phyloP scores from a whole-genome alignment of 768 basidiomycete species.

The Kondoa subrosea region DNA sequence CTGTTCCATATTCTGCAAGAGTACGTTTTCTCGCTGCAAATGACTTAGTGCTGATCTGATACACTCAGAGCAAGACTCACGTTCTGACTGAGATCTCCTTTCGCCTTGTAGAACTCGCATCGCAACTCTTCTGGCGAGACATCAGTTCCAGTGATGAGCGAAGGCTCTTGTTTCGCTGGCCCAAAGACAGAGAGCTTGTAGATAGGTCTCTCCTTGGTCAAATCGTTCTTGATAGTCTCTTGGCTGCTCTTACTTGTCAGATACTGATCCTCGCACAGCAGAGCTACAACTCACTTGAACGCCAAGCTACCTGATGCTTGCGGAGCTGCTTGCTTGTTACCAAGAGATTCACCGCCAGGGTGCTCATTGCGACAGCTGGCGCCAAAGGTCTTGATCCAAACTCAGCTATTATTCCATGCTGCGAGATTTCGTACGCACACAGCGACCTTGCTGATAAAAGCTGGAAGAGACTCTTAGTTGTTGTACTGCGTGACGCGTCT shows the following conservation, averaged over 20 bases:
- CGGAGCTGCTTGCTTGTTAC: neutral
- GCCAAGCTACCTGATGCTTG: neutral
- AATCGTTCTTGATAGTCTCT: constrained; percentile 16
- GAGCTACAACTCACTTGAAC: too few species aligned
- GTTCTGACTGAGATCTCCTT: constrained; percentile 1
- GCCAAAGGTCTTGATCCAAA: too few species aligned
- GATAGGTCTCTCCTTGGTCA: constrained; percentile 12
- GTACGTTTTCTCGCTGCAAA: constrained; percentile 6
- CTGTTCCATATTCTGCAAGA: constrained; percentile 12
- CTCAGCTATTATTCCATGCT: too few species aligned
- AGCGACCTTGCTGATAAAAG: too few species aligned
- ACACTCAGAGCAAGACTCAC: neutral
- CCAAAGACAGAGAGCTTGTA: constrained; percentile 14
- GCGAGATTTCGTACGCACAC: too few species aligned
- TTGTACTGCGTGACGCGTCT: too few species aligned
- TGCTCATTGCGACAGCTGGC: neutral
- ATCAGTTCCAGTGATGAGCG: constrained; percentile 16
- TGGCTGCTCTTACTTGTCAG: neutral
- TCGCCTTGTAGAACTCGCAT: constrained; percentile 13
- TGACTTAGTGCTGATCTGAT: neutral
- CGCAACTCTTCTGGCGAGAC: constrained; percentile 16
- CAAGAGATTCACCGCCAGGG: neutral
- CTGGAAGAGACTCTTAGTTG: too few species aligned
- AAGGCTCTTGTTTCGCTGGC: constrained; percentile 15
- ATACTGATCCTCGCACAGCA: too few species aligned